Evolutionary conservation across 2,329 filamentous ascomycete genomes (phyloP).

Genomic region (Balansia obtecta): DNA sequence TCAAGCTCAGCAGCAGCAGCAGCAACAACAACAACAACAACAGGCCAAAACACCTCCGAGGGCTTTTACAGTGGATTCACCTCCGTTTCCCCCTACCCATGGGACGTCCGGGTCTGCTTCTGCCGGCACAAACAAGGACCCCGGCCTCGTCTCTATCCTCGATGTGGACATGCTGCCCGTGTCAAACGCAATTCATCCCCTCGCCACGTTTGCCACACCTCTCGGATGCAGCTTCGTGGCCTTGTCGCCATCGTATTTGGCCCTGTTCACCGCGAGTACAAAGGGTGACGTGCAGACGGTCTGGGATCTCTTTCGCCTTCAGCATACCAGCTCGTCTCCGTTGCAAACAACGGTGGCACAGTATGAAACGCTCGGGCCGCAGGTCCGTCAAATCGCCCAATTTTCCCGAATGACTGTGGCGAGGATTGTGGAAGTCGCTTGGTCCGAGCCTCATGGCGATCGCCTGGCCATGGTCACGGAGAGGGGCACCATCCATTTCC

Average conservation of each 20-base stretch:
- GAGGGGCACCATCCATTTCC: conserved; percentile 86
- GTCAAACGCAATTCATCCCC: conserved; percentile 43
- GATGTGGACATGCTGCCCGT: conserved; percentile 50
- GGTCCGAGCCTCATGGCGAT: conserved; percentile 72
- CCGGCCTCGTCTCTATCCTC: conserved; percentile 62
- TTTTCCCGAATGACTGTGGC: conserved; percentile 89
- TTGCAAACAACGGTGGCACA: conserved; percentile 37
- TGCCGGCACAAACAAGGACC: conserved; percentile 48
- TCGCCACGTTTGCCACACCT: conserved; percentile 58
- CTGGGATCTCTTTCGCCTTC: conserved; percentile 63
- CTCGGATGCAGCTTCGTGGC: conserved; percentile 73
- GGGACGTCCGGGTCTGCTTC: conserved; percentile 34
- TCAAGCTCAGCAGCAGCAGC: conserved; percentile 24
- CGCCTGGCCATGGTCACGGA: conserved; percentile 83
- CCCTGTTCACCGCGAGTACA: conserved; percentile 65
- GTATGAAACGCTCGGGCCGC: conserved; percentile 34
- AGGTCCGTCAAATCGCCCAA: conserved; percentile 73
- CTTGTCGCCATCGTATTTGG: conserved; percentile 61
- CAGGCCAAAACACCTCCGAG: conserved; percentile 32
- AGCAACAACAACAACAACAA: conserved; percentile 26
- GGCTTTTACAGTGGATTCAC: conserved; percentile 32
- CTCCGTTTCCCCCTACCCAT: conserved; percentile 65
- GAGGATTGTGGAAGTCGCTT: conserved; percentile 79
- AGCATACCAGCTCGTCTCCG: conserved; percentile 48
- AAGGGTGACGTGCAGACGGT: conserved; percentile 76